phyloP scores from a whole-genome alignment of 345 rosid species.

The Alliaria petiolata region DNA sequence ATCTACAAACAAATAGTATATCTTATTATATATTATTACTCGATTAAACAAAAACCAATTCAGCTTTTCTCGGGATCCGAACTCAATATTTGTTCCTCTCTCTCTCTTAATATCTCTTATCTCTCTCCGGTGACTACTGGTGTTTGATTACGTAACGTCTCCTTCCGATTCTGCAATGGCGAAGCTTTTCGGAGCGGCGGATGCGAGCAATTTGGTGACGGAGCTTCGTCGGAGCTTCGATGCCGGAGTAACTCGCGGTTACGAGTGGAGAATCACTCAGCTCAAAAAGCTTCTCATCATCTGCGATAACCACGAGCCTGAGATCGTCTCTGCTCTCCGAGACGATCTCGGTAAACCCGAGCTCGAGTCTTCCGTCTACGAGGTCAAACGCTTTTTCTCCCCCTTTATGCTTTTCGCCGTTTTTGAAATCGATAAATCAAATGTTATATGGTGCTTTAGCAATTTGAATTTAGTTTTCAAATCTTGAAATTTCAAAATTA shows the following conservation, averaged over 20 bases:
- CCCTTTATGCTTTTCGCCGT: too few species aligned
- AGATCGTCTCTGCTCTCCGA: conserved; percentile 62
- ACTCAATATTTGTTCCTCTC: not conserved
- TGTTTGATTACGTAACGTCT: conserved; percentile 5
- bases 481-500: too few species aligned
- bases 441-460: too few species aligned
- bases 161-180: conserved; percentile 28
- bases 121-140: not conserved
- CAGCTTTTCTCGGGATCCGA: conserved; percentile 2
- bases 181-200: conserved; percentile 43
- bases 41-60: not conserved
- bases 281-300: conserved; percentile 50
- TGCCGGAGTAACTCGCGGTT: conserved; percentile 65
- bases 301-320: conserved; percentile 58
- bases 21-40: not conserved
- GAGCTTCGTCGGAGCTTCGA: conserved; percentile 49
- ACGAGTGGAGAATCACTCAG: conserved; percentile 73
- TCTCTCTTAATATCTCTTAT: not conserved
- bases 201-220: conserved; percentile 45
- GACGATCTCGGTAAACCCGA: conserved; percentile 81
- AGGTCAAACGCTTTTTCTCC: conserved; percentile 36
- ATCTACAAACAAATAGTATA: not conserved
- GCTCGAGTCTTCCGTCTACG: conserved; percentile 63
- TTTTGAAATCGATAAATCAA: too few species aligned
- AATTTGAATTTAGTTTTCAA: too few species aligned